Evolutionary conservation across 2,329 filamentous ascomycete species (phyloP), one percentile per base, ranked within the genome.

Genomic region (Aspergillus oerlinghausenensis): DNA sequence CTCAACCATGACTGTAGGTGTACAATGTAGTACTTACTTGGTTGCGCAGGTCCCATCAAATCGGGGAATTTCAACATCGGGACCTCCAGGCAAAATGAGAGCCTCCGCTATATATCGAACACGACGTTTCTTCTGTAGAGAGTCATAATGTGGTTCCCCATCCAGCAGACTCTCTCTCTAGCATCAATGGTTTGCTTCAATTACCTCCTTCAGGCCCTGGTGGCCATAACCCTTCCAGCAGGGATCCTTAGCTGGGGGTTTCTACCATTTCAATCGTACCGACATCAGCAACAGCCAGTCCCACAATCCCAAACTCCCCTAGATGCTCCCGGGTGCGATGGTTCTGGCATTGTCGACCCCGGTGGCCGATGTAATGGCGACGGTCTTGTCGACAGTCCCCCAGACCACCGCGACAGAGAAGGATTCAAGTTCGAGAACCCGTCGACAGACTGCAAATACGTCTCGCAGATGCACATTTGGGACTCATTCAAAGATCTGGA

Each of bases 371-470:
- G 68, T 54, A 69, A 66, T 55, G 66, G 68, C 25, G 59, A 68
- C 43, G 67, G 68, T 4, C 49, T 70, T 43, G 60, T 67, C 29
- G 60, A 63, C 29, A 57, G 63, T 43, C 64, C 66, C 1, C 42
- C 53, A 3, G 51, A 54, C 21, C 58, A 60, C 3, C 40, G 43
- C 14, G 50, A 62, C 49, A 58, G 67, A 14, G 67, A 69, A 32
- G 67, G 68, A 11, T 71, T 71, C 56, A 43, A 56, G n/a, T 70
- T 70, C 50, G 67, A 71, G 50, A 70, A 71, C 38, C 69, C 67
- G 4, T 67, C 67, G 3, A 69, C 63, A 4, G 52, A 70, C 56
- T 72, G 69, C 58, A 59, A 63, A 54, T 72, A 65, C 42, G 66
- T 63, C 14, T 65, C 70, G 2, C 70, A 71, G 51, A 65, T 66